Evolutionary conservation across 305 asterid species (phyloP).

Genomic region (Solanum hybrid): DNA sequence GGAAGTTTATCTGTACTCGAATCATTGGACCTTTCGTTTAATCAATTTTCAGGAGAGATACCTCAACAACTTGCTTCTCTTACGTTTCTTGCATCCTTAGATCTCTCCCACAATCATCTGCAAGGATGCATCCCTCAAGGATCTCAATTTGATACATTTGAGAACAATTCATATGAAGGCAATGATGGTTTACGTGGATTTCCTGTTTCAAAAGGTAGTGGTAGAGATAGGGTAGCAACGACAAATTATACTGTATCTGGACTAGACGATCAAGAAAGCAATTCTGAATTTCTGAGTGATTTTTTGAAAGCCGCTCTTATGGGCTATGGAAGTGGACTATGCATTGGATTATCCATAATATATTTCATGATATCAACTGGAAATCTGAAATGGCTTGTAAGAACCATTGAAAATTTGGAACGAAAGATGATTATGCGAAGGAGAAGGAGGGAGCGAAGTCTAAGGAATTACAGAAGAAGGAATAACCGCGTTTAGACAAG

Average conservation of each 20-base stretch:
- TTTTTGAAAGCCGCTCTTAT: not conserved
- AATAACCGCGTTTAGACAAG: too few species aligned
- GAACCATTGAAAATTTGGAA: not conserved
- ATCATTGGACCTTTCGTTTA: too few species aligned
- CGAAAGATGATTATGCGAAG: not conserved
- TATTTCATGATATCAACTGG: not conserved
- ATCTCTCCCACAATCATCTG: not conserved
- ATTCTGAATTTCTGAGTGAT: not conserved
- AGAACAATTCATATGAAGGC: not conserved
- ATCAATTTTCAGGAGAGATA: not conserved
- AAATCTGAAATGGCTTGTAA: not conserved
- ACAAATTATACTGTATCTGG: not conserved
- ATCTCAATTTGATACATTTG: not conserved
- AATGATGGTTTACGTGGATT: not conserved
- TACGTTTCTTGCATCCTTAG: not conserved
- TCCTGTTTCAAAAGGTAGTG: not conserved
- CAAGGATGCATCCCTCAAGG: not conserved
- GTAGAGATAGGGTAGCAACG: not conserved
- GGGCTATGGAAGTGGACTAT: not conserved
- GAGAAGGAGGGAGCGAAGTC: not conserved
- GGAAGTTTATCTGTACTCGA: too few species aligned
- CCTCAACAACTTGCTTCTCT: not conserved
- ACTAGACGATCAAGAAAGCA: not conserved
- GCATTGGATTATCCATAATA: not conserved
- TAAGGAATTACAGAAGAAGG: not conserved